A percentile compares a stretch with the other conserved stretches of the same genome.
Evolutionary conservation across 2,329 filamentous ascomycete genomes (phyloP).

Genomic region (Cytospora piceae): DNA sequence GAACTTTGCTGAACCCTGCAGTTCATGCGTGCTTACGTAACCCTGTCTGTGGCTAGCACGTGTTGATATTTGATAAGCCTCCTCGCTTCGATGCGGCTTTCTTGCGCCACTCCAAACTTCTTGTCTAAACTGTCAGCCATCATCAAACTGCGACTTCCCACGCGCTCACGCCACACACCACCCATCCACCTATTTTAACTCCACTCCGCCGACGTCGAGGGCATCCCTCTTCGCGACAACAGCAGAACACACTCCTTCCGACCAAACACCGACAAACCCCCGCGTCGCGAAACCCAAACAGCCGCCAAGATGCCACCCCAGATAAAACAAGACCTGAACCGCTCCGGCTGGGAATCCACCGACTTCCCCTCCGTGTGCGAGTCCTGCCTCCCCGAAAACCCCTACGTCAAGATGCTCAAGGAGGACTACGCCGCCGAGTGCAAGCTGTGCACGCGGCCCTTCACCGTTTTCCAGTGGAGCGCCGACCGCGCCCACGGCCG

Average conservation of each 20-base stretch:
- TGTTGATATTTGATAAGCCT: constrained; percentile 35
- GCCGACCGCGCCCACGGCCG: constrained; percentile 84
- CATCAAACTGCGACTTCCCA: not conserved
- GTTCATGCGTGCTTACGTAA: not conserved
- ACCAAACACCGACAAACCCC: not conserved
- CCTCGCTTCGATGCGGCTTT: not conserved
- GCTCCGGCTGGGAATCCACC: constrained; percentile 93
- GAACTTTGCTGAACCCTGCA: too few relatives aligned
- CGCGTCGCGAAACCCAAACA: not conserved
- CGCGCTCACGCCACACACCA: not conserved
- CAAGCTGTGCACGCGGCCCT: constrained; percentile 89
- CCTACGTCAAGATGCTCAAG: constrained; percentile 98
- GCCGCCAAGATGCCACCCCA: constrained; percentile 75
- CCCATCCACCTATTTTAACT: not conserved
- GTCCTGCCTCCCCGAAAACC: constrained; percentile 92
- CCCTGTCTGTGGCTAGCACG: constrained; percentile 45
- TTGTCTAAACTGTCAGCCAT: not conserved
- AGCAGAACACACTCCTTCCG: not conserved
- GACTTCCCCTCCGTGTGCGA: constrained; percentile 90
- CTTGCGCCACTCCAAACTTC: constrained; percentile 1
- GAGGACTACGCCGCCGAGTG: constrained; percentile 91
- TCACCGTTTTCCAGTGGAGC: constrained; percentile 95
- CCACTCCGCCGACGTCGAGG: not conserved
- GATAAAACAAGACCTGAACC: constrained; percentile 94
- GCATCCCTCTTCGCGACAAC: not conserved